Evolutionary conservation across 1,139 yeast genomes (phyloP).

Genomic region (Pichia sp.): DNA sequence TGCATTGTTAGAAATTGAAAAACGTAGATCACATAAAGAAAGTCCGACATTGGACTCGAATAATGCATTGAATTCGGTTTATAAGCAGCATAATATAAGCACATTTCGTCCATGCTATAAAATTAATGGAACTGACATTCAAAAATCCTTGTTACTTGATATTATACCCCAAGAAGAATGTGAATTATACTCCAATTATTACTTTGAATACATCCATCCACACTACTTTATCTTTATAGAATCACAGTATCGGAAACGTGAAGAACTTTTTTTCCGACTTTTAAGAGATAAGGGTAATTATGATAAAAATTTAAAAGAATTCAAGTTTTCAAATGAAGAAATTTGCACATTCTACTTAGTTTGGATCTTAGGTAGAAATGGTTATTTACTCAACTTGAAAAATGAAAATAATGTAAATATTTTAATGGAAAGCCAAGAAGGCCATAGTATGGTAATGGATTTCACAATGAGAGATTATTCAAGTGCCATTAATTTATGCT

Average conservation of each 20-base stretch:
- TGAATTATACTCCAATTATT: constrained; percentile 28
- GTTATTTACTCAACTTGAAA: constrained; percentile 6
- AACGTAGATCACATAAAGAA: constrained; percentile 24
- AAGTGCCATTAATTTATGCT: constrained; percentile 30
- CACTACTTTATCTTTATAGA: constrained; percentile 31
- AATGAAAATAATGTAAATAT: background rate
- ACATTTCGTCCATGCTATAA: constrained; percentile 5
- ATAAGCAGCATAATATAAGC: background rate
- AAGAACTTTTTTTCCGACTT: constrained; percentile 25
- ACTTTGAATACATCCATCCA: constrained; percentile 32
- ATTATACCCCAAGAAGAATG: constrained; percentile 25
- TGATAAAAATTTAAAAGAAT: background rate
- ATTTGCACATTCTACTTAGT: constrained; percentile 34
- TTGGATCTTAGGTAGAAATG: constrained; percentile 30
- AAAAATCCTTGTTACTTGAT: constrained; percentile 24
- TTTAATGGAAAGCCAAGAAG: background rate
- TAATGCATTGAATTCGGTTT: constrained; percentile 5
- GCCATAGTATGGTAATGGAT: constrained; percentile 4
- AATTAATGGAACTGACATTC: constrained; percentile 15
- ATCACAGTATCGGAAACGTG: constrained; percentile 23
- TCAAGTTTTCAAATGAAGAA: constrained; percentile 20
- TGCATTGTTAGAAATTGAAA: constrained; percentile 28
- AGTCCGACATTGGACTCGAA: constrained; percentile 3
- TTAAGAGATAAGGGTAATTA: background rate
- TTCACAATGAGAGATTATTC: constrained; percentile 20